Evolutionary conservation across 2,329 filamentous ascomycete genomes (phyloP), one percentile per base, ranked within the genome.

Genomic region (Chrysosporium queenslandicum): DNA sequence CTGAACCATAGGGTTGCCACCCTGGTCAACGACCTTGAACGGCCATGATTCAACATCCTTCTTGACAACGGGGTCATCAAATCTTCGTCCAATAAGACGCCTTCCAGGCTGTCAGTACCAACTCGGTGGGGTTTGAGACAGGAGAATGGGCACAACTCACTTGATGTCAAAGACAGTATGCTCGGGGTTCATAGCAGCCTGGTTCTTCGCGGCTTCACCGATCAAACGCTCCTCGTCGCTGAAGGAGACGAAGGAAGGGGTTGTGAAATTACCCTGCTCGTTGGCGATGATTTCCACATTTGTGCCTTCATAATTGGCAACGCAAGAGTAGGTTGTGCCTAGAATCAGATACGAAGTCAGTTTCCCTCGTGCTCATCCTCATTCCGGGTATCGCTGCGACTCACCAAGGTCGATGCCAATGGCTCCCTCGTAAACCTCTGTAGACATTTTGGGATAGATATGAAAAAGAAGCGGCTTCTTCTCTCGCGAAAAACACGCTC

Each of bases 251-350:
- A 96, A 98, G 54, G 92, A 97, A 63, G 92, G 92, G 60, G 92
- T 97, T 70, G 92, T 97, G 78, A 95, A 95, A 77, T 83, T 90
- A 81, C 91, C 91, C 84, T 97, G 91, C 82, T 97, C 91, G 78
- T 97, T 97, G 85, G 91, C 91, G 74, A 97, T 96, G 81, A 98
- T 98, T 76, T 98, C 92, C 74, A 97, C 91, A 84, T 95, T 96
- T 80, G 82, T 91, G 74, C 92, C 92, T 78, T 97, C 92, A 78
- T 97, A 98, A 76, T 86, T 94, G 77, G 92, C 92, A 78, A 97
- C 92, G 77, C 92, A 98, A 70, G 92, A 97, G 83, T 98, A 98
- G 75, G 92, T 98, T 66, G 92, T 98, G 76, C 92, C 91, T 96
- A 56, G 29, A 56, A 47, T 25, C 42, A 41, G 14, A 56, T 61